phyloP scores from a whole-genome alignment of 2,329 filamentous ascomycete species.

The Xylaria sp. region DNA sequence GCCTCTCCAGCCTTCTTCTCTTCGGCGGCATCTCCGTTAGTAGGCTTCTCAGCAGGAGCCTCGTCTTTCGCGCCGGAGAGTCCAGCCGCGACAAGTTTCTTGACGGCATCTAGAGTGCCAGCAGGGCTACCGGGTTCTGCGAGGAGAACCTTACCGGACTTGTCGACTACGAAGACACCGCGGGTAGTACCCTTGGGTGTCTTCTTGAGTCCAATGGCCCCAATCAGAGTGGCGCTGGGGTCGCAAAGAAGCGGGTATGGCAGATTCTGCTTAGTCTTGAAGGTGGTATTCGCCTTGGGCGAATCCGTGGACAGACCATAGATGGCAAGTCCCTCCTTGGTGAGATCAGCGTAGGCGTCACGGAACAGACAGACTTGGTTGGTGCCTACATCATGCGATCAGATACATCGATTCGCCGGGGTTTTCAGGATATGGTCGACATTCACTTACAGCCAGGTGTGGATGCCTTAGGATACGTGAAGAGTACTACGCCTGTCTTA shows the following conservation, averaged over 20 bases:
- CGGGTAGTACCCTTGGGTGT: constrained; percentile 71
- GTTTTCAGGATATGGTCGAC: background rate
- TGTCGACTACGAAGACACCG: constrained; percentile 83
- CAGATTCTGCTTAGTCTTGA: constrained; percentile 86
- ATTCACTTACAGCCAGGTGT: constrained; percentile 80
- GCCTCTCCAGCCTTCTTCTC: constrained; percentile 38
- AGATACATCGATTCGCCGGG: constrained; percentile 2
- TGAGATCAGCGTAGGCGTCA: constrained; percentile 72
- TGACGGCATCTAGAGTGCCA: constrained; percentile 70
- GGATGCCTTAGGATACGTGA: constrained; percentile 92
- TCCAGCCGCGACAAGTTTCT: constrained; percentile 57
- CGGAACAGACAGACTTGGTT: constrained; percentile 91
- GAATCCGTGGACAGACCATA: constrained; percentile 86
- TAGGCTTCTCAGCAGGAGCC: constrained; percentile 21
- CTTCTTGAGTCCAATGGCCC: constrained; percentile 87
- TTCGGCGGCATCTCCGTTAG: constrained; percentile 19
- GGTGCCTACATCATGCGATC: constrained; percentile 58
- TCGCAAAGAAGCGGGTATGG: constrained; percentile 89
- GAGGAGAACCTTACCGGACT: constrained; percentile 72
- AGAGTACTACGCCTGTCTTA: constrained; percentile 80
- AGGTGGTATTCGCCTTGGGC: constrained; percentile 85
- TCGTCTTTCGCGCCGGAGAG: constrained; percentile 25
- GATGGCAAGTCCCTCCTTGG: constrained; percentile 73
- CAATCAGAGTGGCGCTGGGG: constrained; percentile 65
- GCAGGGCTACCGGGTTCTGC: constrained; percentile 70